Evolutionary conservation across 768 basidiomycete genomes (phyloP).

Genomic region (Xanthoconium purpureum): DNA sequence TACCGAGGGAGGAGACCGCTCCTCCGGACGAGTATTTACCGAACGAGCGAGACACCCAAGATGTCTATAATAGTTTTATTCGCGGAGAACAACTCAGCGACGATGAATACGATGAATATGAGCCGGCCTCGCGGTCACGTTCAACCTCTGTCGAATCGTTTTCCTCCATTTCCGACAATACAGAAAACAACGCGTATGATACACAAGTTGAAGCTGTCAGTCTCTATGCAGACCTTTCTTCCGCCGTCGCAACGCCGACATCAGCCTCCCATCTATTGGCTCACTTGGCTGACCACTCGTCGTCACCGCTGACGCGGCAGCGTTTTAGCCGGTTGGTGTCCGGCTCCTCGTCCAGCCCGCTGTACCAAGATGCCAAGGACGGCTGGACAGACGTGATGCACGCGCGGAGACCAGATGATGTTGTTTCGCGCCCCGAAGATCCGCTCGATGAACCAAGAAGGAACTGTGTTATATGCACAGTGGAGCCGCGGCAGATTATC

Average conservation of each 20-base stretch:
- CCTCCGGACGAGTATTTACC: constrained; percentile 5
- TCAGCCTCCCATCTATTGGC: constrained; percentile 50
- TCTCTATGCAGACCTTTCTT: constrained; percentile 56
- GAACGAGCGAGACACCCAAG: constrained; percentile 30
- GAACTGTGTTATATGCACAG: constrained; percentile 69
- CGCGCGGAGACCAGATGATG: constrained; percentile 20
- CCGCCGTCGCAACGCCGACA: constrained; percentile 29
- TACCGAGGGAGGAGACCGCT: constrained; percentile 4
- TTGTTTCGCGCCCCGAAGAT: constrained; percentile 26
- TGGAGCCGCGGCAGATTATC: constrained; percentile 66
- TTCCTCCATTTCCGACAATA: constrained; percentile 28
- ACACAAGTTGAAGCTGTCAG: constrained; percentile 40
- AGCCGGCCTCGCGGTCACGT: constrained; percentile 21
- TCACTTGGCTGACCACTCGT: constrained; percentile 44
- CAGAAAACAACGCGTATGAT: constrained; percentile 31
- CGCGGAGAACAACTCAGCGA: constrained; percentile 54
- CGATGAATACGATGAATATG: constrained; percentile 45
- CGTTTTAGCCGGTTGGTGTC: constrained; percentile 41
- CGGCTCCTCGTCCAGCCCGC: constrained; percentile 9
- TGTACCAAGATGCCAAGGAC: constrained; percentile 15
- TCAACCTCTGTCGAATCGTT: constrained; percentile 18
- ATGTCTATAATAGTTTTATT: constrained; percentile 56
- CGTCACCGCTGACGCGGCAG: constrained; percentile 48
- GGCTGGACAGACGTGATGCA: constrained; percentile 31
- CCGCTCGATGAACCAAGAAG: constrained; percentile 26